Evolutionary conservation across 495 filamentous ascomycete species (phyloP).

Genomic region (Daldinia childiae): DNA sequence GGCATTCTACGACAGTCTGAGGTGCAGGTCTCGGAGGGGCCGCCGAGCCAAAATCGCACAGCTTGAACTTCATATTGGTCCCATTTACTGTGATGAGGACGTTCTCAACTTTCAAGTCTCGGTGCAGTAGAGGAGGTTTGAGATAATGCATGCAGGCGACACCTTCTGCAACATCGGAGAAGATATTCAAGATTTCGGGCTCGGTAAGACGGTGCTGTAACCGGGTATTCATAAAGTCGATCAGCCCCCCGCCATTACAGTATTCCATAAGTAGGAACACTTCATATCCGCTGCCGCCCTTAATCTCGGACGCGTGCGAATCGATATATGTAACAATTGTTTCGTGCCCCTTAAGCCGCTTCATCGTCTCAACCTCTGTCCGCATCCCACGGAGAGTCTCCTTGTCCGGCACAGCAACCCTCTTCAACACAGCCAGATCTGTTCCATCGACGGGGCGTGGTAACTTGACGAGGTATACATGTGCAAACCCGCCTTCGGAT

Average conservation of each 20-base stretch:
- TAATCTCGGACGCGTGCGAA: constrained; percentile 93
- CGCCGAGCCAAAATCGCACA: constrained; percentile 97
- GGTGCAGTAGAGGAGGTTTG: constrained; percentile 89
- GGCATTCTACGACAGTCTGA: constrained; percentile 83
- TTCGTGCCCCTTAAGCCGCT: constrained; percentile 93
- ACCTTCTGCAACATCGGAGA: constrained; percentile 92
- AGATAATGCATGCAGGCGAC: constrained; percentile 99
- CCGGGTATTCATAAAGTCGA: constrained; percentile 99
- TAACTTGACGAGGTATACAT: constrained; percentile 95
- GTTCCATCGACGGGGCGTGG: constrained; percentile 79
- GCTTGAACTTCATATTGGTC: constrained; percentile 76
- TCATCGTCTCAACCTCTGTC: constrained; percentile 99
- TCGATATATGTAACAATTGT: constrained; percentile 98
- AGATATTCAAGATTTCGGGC: constrained; percentile 96
- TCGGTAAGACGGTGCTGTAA: constrained; percentile 96
- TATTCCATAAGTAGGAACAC: constrained; percentile 99
- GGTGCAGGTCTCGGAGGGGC: constrained; percentile 86
- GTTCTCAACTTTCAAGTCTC: constrained; percentile 98
- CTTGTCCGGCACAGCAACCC: constrained; percentile 98
- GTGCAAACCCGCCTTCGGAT: constrained; percentile 97
- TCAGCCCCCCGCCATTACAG: constrained; percentile 84
- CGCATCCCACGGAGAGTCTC: constrained; percentile 93
- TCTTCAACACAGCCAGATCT: constrained; percentile 89
- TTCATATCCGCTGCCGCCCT: constrained; percentile 93
- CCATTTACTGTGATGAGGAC: constrained; percentile 82